Conservation (phyloP, 257 asterid species). For the Solanum bulbocastanum region DNA sequence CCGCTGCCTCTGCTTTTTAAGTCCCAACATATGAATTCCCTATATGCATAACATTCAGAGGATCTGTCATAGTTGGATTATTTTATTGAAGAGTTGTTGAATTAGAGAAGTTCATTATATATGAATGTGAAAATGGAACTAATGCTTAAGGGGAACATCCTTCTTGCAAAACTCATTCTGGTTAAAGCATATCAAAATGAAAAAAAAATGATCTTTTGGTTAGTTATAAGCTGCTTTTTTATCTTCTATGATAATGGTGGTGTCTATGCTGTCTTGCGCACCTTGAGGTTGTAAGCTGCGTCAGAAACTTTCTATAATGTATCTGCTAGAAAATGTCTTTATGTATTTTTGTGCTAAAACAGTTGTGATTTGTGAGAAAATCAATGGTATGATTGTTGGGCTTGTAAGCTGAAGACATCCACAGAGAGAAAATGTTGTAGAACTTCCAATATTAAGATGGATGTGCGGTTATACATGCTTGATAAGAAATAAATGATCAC, state of each 20-base stretch:
- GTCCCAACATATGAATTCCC: not conserved
- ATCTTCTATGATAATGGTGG: not conserved
- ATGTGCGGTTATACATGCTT: not conserved
- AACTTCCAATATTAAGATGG: not conserved
- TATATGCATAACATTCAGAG: not conserved
- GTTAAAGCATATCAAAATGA: not conserved
- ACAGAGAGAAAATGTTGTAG: not conserved
- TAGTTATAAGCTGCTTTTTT: not conserved
- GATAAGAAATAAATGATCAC: not conserved
- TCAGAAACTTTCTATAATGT: not conserved
- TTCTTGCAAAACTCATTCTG: not conserved
- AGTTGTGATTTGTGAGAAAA: not conserved
- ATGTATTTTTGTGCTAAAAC: not conserved
- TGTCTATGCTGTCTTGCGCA: not conserved
- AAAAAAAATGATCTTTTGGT: not conserved
- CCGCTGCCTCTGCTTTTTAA: not conserved
- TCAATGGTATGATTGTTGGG: not conserved
- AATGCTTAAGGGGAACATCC: not conserved
- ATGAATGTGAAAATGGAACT: not conserved
- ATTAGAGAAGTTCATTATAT: not conserved
- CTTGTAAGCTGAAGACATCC: not conserved
- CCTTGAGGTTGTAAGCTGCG: not conserved
- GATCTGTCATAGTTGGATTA: not conserved
- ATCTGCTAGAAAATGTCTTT: not conserved
- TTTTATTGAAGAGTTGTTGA: not conserved